Percentiles rank a stretch among this genome's conserved stretches.
Conservation (phyloP, 1,284 basidiomycete species). For the Ustilago nuda region DNA sequence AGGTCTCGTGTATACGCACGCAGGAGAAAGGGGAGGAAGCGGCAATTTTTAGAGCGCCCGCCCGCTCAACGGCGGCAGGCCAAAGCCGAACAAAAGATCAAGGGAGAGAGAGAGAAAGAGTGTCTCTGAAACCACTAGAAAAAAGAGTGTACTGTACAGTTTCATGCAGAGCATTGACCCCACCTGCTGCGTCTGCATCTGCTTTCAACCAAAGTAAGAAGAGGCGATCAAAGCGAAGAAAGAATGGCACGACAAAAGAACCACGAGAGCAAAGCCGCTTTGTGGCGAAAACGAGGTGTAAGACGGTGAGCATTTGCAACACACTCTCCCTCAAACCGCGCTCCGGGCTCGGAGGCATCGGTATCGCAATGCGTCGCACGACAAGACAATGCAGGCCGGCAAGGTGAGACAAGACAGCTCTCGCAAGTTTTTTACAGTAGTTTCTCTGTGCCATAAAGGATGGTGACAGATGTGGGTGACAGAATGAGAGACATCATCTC, state of each 20-base stretch:
- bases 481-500: not conserved
- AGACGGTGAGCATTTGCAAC: not conserved
- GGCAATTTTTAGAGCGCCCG: constrained; percentile 12
- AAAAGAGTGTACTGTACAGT: not conserved
- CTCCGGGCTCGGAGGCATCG: constrained; percentile 14
- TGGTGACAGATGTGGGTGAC: constrained; percentile 24
- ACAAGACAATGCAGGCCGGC: constrained; percentile 16
- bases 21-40: constrained; percentile 15
- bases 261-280: not conserved
- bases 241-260: not conserved
- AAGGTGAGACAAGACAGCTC: constrained; percentile 28
- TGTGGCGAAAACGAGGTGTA: not conserved
- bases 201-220: not conserved
- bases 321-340: not conserved
- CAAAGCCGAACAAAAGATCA: constrained; percentile 2
- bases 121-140: constrained; percentile 13
- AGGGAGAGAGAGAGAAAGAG: not conserved
- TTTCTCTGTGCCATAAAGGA: not conserved
- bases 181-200: constrained; percentile 5
- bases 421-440: not conserved
- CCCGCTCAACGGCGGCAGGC: not conserved
- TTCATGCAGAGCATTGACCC: constrained; percentile 19
- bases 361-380: constrained; percentile 12
- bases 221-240: constrained; percentile 2
- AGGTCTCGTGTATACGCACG: not conserved